Evolutionary conservation across 441 rosid genomes (phyloP).

Genomic region (Breynia disticha): DNA sequence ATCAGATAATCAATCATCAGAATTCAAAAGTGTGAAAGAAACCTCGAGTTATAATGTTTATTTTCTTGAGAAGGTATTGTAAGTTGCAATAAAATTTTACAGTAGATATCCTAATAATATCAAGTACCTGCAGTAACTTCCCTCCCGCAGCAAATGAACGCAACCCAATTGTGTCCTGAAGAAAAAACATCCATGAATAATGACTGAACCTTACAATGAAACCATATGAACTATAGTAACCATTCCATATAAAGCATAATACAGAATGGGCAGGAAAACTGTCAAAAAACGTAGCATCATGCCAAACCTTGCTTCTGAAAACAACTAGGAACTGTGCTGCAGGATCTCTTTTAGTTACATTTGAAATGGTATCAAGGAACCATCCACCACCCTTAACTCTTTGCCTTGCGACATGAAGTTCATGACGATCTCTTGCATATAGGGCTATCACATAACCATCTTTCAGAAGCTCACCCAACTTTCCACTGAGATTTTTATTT

Average conservation of each 20-base stretch:
- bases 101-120: neutral
- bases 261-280: too few species aligned
- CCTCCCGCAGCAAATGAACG: conserved; percentile 99
- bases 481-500: conserved; percentile 43
- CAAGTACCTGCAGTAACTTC: conserved; percentile 83
- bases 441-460: conserved; percentile 86
- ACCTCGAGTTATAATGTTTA: too few species aligned
- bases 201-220: neutral
- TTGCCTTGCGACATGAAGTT: conserved; percentile 82
- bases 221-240: neutral
- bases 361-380: conserved; percentile 80
- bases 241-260: too few species aligned
- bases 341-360: conserved; percentile 91
- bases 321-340: conserved; percentile 93
- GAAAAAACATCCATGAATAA: conserved; percentile 9
- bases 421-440: conserved; percentile 60
- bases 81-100: neutral
- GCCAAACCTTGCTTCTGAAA: conserved; percentile 70
- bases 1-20: too few species aligned
- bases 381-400: conserved; percentile 96
- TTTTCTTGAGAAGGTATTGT: neutral
- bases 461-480: conserved; percentile 53
- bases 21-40: too few species aligned
- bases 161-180: conserved; percentile 84
- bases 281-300: neutral